These are phyloP conservation scores for Soucietia sequanensis DNA, from an alignment of 805 yeast genomes.

Conservation along the genomic window DNA sequence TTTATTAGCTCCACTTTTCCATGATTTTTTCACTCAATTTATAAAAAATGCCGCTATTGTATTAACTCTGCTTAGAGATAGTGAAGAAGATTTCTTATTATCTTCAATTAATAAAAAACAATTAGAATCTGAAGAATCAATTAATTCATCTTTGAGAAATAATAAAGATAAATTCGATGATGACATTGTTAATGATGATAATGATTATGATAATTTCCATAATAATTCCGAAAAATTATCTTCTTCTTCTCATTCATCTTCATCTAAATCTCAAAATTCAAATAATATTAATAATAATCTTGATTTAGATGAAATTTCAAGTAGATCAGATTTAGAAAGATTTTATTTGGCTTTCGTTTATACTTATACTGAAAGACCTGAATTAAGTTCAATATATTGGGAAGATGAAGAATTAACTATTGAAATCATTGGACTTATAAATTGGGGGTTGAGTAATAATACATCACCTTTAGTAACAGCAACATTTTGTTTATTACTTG, in stretches of 20 bases:
- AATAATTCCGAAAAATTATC: slow-evolving; percentile 1
- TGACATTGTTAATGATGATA: slow-evolving; percentile 3
- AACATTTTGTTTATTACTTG: slow-evolving; percentile 73
- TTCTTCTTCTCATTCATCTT: background rate
- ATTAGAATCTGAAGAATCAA: slow-evolving; percentile 9
- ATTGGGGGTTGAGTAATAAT: slow-evolving; percentile 84
- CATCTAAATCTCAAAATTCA: background rate
- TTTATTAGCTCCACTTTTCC: slow-evolving; percentile 42
- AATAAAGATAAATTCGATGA: slow-evolving; percentile 7
- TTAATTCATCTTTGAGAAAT: slow-evolving; percentile 4
- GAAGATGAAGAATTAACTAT: slow-evolving; percentile 32
- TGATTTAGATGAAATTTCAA: slow-evolving; percentile 60
- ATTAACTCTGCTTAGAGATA: slow-evolving; percentile 64
- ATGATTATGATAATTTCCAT: slow-evolving; percentile 3
- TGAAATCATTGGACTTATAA: slow-evolving; percentile 73
- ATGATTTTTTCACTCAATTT: slow-evolving; percentile 52
- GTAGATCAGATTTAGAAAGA: slow-evolving; percentile 83
- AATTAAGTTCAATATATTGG: slow-evolving; percentile 66
- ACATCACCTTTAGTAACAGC: slow-evolving; percentile 77
- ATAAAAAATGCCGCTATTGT: slow-evolving; percentile 65
- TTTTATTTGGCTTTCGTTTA: slow-evolving; percentile 75
- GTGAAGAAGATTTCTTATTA: slow-evolving; percentile 69
- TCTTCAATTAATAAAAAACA: slow-evolving; percentile 39
- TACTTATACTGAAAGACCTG: slow-evolving; percentile 62
- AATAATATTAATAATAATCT: slow-evolving; percentile 19